A percentile compares a stretch with the other conserved stretches of the same genome.
Evolutionary conservation across 768 basidiomycete species (phyloP).

Genomic region (Boletellus emodensis): DNA sequence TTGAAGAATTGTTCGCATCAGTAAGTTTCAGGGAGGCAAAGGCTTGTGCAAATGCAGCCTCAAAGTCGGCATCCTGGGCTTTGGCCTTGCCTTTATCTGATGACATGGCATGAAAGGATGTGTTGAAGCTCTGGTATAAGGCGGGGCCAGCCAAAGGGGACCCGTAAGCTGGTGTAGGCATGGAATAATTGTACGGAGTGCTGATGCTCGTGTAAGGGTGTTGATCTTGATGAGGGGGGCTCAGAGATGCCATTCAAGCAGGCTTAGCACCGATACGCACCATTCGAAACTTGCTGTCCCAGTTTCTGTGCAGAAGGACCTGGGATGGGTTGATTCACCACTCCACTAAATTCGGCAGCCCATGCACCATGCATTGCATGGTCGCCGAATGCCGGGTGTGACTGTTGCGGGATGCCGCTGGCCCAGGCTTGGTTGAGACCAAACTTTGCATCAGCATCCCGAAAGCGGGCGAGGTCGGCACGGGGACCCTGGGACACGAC

Average conservation of each 20-base stretch:
- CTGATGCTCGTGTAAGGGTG: conserved; percentile 36
- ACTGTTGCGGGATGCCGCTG: conserved; percentile 45
- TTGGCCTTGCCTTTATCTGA: conserved; percentile 73
- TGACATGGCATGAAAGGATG: conserved; percentile 19
- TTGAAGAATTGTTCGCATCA: conserved; percentile 39
- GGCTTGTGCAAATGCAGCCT: conserved; percentile 76
- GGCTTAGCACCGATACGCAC: conserved; percentile 5
- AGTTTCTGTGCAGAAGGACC: conserved; percentile 33
- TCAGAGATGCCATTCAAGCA: conserved; percentile 4
- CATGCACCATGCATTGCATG: conserved; percentile 39
- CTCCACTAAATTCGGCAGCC: conserved; percentile 52
- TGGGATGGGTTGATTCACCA: conserved; percentile 21
- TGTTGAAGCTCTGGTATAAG: conserved; percentile 32
- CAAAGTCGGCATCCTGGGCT: conserved; percentile 71
- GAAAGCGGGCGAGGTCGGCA: conserved; percentile 27
- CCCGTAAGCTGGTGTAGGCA: conserved; percentile 31
- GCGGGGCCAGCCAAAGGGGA: conserved; percentile 31
- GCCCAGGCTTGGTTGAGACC: conserved; percentile 53
- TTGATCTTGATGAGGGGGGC: conserved; percentile 25
- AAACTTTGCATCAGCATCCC: conserved; percentile 26
- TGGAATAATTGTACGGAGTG: conserved; percentile 35
- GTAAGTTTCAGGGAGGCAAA: conserved; percentile 47
- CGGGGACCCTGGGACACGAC: conserved; percentile 31
- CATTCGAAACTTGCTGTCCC: conserved; percentile 23
- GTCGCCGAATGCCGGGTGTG: conserved; percentile 36